Conservation (phyloP, 495 filamentous ascomycete species). For the Diplogelasinospora grovesii region DNA sequence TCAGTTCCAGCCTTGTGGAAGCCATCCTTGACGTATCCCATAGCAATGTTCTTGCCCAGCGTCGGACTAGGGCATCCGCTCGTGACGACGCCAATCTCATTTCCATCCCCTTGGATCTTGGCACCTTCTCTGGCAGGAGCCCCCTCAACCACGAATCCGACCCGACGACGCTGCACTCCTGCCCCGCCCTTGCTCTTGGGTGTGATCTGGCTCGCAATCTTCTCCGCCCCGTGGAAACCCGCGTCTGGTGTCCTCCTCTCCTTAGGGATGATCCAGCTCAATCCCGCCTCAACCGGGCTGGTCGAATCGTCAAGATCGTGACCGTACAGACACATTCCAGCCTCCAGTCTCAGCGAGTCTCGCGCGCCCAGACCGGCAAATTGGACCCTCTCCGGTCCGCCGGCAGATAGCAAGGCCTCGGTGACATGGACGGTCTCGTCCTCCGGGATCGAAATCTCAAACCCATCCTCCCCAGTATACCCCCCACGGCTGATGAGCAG, state of each 20-base stretch:
- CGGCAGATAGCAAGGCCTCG: constrained; percentile 57
- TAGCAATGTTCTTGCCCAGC: constrained; percentile 83
- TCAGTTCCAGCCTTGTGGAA: constrained; percentile 83
- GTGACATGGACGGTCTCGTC: constrained; percentile 47
- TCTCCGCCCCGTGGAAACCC: constrained; percentile 66
- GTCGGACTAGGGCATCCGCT: constrained; percentile 86
- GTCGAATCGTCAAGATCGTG: constrained; percentile 87
- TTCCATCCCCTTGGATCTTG: constrained; percentile 53
- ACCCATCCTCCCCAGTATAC: constrained; percentile 97
- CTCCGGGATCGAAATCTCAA: constrained; percentile 81
- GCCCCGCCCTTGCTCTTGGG: constrained; percentile 58
- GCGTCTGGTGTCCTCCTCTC: constrained; percentile 57
- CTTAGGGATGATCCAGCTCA: constrained; percentile 82
- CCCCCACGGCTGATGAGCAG: constrained; percentile 80
- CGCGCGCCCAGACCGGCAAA: constrained; percentile 84
- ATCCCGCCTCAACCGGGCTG: constrained; percentile 76
- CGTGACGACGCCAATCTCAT: constrained; percentile 61
- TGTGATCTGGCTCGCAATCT: constrained; percentile 64
- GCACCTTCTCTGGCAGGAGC: constrained; percentile 88
- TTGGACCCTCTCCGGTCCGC: constrained; percentile 55
- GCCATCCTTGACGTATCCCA: constrained; percentile 85
- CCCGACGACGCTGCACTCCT: constrained; percentile 63
- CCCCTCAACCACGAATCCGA: constrained; percentile 79
- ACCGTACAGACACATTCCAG: constrained; percentile 98
- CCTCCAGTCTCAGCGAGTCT: constrained; percentile 88